Evolutionary conservation across 208 protist genomes (phyloP).

Genomic region (Trypanosoma mega): DNA sequence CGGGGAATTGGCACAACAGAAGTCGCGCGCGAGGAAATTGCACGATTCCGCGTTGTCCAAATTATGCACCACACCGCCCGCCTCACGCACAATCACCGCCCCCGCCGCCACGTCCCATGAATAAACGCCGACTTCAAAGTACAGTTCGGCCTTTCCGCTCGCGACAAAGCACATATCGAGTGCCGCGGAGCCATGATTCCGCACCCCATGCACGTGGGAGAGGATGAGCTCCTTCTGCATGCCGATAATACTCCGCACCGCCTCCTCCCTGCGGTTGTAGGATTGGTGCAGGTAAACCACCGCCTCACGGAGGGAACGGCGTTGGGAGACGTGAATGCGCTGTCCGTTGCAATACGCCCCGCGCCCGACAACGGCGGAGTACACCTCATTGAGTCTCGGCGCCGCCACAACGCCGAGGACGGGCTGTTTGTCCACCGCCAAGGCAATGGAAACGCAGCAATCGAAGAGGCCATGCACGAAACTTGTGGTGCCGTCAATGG

Average conservation of each 20-base stretch:
- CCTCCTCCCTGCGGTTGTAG: slow-evolving; percentile 47
- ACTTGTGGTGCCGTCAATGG: slow-evolving; percentile 78
- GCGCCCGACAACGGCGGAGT: slow-evolving; percentile 66
- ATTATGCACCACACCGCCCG: slow-evolving; percentile 86
- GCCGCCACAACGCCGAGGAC: slow-evolving; percentile 79
- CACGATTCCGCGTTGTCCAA: slow-evolving; percentile 62
- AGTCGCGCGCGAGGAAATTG: slow-evolving; percentile 47
- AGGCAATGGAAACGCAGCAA: slow-evolving; percentile 83
- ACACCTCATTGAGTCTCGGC: slow-evolving; percentile 80
- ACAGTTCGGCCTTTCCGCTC: slow-evolving; percentile 67
- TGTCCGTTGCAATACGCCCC: slow-evolving; percentile 87
- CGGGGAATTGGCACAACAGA: slow-evolving; percentile 69
- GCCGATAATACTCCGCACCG: slow-evolving; percentile 45
- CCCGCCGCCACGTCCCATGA: slow-evolving; percentile 82
- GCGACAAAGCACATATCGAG: slow-evolving; percentile 90
- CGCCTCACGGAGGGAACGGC: slow-evolving; percentile 38
- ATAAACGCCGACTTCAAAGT: slow-evolving; percentile 74
- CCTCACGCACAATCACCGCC: slow-evolving; percentile 82
- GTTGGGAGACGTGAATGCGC: slow-evolving; percentile 72
- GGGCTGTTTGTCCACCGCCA: slow-evolving; percentile 66
- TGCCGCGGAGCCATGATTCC: slow-evolving; percentile 66
- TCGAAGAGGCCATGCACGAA: slow-evolving; percentile 85
- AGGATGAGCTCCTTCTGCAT: slow-evolving; percentile 65
- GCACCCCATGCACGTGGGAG: slow-evolving; percentile 69
- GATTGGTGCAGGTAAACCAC: slow-evolving; percentile 69